Conservation (phyloP, 2,329 filamentous ascomycete genomes). For the Scedosporium minutisporum region DNA sequence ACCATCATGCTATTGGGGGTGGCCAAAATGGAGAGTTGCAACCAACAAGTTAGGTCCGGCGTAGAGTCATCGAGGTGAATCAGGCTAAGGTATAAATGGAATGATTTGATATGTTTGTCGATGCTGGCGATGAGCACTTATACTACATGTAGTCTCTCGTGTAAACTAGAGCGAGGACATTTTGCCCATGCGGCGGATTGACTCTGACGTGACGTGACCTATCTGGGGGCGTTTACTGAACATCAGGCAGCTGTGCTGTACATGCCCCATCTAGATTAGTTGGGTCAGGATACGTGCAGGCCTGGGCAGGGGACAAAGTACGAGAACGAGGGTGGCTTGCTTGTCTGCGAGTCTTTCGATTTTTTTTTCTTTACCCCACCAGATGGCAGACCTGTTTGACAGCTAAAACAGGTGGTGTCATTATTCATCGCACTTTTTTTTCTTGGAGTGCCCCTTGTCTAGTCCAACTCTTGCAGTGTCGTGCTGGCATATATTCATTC, state of each 20-base stretch:
- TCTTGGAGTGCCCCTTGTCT: not conserved
- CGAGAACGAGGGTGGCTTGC: too few species aligned
- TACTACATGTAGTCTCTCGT: too few species aligned
- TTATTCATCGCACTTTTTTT: not conserved
- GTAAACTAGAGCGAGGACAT: too few species aligned
- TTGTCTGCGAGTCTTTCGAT: too few species aligned
- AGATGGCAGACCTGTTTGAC: not conserved
- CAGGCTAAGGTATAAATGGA: not conserved
- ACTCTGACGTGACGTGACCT: too few species aligned
- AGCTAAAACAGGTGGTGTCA: not conserved
- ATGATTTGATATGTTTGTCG: not conserved
- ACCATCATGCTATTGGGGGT: not conserved
- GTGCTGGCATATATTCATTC: too few species aligned
- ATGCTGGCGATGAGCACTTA: too few species aligned
- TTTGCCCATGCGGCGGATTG: too few species aligned
- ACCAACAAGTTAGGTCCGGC: not conserved
- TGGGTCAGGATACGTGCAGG: too few species aligned
- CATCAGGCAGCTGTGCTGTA: too few species aligned
- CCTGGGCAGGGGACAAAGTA: not conserved
- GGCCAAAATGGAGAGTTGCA: not conserved
- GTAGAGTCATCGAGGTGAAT: not conserved
- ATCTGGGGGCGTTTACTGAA: too few species aligned
- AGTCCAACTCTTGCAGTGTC: not conserved
- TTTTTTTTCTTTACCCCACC: not conserved
- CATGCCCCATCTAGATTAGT: too few species aligned